phyloP scores from a whole-genome alignment of 108 stramenopile species.

The Aureococcus anophagefferens region DNA sequence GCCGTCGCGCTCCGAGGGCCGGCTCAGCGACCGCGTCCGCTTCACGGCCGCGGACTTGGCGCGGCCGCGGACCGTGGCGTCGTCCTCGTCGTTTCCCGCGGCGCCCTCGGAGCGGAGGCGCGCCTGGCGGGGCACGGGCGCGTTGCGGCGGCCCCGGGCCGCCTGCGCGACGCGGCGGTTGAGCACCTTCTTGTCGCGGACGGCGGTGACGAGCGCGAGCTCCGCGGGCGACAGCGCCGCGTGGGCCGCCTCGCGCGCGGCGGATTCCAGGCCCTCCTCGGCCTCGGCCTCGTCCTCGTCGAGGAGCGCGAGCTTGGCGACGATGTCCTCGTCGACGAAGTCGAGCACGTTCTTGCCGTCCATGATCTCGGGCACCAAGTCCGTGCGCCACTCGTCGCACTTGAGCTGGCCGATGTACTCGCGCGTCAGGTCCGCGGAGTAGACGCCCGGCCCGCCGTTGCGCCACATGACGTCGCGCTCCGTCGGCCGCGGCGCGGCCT shows the following conservation, averaged over 20 bases:
- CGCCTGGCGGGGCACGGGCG: conserved; percentile 54
- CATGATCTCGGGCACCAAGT: conserved; percentile 90
- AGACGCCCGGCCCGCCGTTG: conserved; percentile 93
- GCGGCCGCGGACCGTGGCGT: not conserved
- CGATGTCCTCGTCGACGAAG: conserved; percentile 84
- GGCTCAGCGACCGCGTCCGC: not conserved
- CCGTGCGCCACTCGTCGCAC: conserved; percentile 82
- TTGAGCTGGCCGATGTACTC: conserved; percentile 68
- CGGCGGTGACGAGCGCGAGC: conserved; percentile 63
- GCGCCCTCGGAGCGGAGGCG: conserved; percentile 56
- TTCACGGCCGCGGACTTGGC: not conserved
- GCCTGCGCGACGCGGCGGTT: conserved; percentile 45
- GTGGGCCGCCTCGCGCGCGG: conserved; percentile 70
- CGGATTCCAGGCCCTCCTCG: conserved; percentile 60
- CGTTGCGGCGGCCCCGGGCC: conserved; percentile 52
- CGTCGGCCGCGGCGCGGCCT: conserved; percentile 48
- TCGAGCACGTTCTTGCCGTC: conserved; percentile 99
- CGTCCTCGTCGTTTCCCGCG: not conserved
- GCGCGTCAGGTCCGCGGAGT: conserved; percentile 87
- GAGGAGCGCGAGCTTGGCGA: conserved; percentile 63
- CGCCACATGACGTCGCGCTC: conserved; percentile 93
- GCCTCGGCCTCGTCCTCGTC: conserved; percentile 82
- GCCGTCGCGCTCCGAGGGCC: not conserved
- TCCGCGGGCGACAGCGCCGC: conserved; percentile 66
- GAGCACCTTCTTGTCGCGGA: conserved; percentile 61